Conservation (phyloP, 176 grass and related monocot species). For the Musa itinerans region DNA sequence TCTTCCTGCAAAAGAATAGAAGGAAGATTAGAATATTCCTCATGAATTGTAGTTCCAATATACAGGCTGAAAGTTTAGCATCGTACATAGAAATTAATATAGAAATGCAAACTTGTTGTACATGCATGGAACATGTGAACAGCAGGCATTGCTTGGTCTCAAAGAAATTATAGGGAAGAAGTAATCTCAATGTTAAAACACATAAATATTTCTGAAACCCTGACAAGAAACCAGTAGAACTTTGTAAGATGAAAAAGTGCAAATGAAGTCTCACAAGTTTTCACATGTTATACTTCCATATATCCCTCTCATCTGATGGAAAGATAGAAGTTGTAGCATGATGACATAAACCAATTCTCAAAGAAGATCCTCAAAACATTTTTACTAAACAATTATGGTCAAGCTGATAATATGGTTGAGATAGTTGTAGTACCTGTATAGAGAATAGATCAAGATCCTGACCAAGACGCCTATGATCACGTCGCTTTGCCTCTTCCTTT, state of each 20-base stretch:
- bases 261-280: not conserved
- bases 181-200: not conserved
- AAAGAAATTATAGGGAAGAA: not conserved
- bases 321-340: not conserved
- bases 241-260: not conserved
- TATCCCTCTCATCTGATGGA: not conserved
- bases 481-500: constrained; percentile 84
- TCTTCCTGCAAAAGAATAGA: constrained; percentile 58
- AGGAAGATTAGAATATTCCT: not conserved
- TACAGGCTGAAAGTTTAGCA: not conserved
- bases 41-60: not conserved
- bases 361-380: not conserved
- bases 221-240: not conserved
- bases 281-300: too few relatives aligned
- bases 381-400: not conserved
- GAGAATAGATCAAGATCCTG: constrained; percentile 99
- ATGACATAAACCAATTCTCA: not conserved
- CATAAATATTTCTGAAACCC: not conserved
- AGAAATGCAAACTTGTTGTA: not conserved
- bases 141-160: not conserved
- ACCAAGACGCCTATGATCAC: constrained; percentile 89
- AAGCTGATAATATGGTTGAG: constrained; percentile 6
- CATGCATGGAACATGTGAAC: not conserved
- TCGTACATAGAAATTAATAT: not conserved
- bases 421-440: constrained; percentile 55